phyloP scores from a whole-genome alignment of 2,329 filamentous ascomycete species.

The Calonectria hongkongensis region DNA sequence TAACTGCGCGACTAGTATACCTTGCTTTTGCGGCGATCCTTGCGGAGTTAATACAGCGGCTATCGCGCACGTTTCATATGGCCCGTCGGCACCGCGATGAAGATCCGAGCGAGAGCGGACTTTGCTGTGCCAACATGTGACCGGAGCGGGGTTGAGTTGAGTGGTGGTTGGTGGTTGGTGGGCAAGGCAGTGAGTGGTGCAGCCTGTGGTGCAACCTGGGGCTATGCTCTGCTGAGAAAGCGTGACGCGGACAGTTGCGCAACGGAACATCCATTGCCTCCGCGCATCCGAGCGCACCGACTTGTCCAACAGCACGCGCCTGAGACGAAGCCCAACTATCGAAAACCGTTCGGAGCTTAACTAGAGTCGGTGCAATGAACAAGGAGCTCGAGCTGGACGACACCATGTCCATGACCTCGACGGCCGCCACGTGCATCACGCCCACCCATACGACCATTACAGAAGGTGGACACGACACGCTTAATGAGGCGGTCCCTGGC shows the following conservation, averaged over 20 bases:
- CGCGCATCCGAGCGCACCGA: conserved; percentile 6
- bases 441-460: conserved; percentile 44
- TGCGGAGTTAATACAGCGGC: background rate
- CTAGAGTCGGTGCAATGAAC: conserved; percentile 25
- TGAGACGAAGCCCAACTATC: conserved; percentile 6
- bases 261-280: background rate
- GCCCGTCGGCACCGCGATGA: background rate
- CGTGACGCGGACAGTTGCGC: conserved; percentile 26
- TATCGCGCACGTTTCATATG: conserved; percentile 10
- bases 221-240: conserved; percentile 9
- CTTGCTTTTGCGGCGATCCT: background rate
- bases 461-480: conserved; percentile 25
- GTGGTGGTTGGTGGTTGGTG: background rate
- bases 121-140: conserved; percentile 31
- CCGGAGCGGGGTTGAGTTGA: conserved; percentile 32
- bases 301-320: background rate
- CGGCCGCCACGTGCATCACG: conserved; percentile 41
- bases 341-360: background rate
- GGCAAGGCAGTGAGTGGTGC: background rate
- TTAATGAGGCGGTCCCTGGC: conserved; percentile 48
- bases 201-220: background rate
- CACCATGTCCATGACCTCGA: conserved; percentile 48
- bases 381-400: conserved; percentile 48
- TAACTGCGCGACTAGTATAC: background rate
- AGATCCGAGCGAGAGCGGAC: conserved; percentile 6